Evolutionary conservation across 768 basidiomycete genomes (phyloP), one percentile per base, ranked within the genome.

Genomic region (Calocybe gangraenosa): DNA sequence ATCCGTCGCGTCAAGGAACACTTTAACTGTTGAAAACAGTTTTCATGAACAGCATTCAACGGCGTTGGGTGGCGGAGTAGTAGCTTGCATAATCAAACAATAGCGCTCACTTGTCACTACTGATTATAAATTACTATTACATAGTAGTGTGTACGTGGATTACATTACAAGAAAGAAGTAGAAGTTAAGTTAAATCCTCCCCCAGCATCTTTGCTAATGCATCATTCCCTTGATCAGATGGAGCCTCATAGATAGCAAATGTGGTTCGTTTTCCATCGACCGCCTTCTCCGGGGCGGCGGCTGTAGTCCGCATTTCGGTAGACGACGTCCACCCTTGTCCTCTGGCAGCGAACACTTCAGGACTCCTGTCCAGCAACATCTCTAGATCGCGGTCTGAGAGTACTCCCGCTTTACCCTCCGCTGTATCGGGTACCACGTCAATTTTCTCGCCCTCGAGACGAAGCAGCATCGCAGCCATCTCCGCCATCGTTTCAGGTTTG

Each of bases 381-480:
- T 84, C 81, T 28, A 99, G 65, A 55, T 96, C 91, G 32, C 74
- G 76, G 42, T 96, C 89, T 50, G 82, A 85, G 55, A 99, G 72
- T 40, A 97, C 81, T 25, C 78, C 78, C 36, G 73, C 69, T 59
- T 84, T 83, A 30, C 81, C 84, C 51, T 77, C 79, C 18, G 75
- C 79, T 14, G 82, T 87, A 55, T 81, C 75, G 1, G 81, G 81
- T 14, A 92, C 90, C 9, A 97, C 83, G 42, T 90, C 80, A 47
- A 97, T 90, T 59, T 92, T 83, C 65, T 97, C 91, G 13, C 86
- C 86, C 58, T 95, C 92, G 2, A 95, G 76, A 28, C 73, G 73
- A 18, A 95, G 71, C 33, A 96, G 66, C 15, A 81, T 74, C 15
- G 86, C 78, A 0, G 91, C 88, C 74, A 92, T 79, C 57, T 93